Conservation (phyloP, 2,329 filamentous ascomycete species). For the Madurella fahalii region DNA sequence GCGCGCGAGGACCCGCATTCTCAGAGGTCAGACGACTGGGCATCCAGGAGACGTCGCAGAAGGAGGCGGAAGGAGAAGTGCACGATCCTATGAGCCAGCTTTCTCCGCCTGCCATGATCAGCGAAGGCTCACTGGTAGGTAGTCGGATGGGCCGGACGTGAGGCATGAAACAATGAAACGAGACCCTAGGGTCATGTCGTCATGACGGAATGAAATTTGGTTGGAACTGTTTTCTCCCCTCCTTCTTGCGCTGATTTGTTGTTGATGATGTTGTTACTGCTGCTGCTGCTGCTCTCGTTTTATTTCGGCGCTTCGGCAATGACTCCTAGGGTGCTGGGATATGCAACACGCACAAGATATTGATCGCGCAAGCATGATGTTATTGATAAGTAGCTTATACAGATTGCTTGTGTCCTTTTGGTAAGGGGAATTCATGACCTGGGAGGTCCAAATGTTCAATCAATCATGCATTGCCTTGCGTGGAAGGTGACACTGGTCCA, state of each 20-base stretch:
- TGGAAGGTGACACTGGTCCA: too few species aligned
- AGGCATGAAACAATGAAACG: conserved; percentile 10
- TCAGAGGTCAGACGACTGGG: conserved; percentile 39
- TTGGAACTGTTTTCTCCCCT: background rate
- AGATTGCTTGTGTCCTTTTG: background rate
- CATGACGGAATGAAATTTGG: background rate
- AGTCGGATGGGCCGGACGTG: conserved; percentile 3
- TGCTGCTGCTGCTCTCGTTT: background rate
- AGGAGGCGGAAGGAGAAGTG: conserved; percentile 24
- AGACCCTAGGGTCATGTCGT: background rate
- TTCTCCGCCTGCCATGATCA: background rate
- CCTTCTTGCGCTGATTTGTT: background rate
- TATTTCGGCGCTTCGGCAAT: background rate
- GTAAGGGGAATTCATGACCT: background rate
- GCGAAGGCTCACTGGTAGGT: background rate
- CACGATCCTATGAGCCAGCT: conserved; percentile 21
- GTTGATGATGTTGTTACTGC: background rate
- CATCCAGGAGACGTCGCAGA: conserved; percentile 17
- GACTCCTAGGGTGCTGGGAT: background rate
- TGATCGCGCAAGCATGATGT: conserved; percentile 5
- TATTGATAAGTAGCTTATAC: background rate
- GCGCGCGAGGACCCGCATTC: conserved; percentile 37
- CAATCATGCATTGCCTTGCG: too few species aligned
- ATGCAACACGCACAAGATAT: conserved; percentile 1
- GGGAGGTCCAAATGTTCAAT: background rate